Percentiles rank a stretch among this genome's conserved stretches.
phyloP scores from a whole-genome alignment of 176 grass and related monocot species.

The Ampelocalamus luodianensis region DNA sequence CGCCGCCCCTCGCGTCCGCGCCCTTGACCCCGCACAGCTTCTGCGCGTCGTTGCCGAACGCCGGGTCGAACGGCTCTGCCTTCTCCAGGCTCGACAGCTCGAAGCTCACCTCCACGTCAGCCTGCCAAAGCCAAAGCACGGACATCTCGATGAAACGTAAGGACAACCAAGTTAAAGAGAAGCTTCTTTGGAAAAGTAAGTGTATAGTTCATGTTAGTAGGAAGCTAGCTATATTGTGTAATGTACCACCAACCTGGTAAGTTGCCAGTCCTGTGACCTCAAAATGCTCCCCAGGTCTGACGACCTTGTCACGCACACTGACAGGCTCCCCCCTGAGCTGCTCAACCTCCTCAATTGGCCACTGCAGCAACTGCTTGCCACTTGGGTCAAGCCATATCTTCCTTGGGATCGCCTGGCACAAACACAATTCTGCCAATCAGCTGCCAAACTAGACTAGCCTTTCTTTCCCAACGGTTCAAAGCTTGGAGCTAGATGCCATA shows the following conservation, averaged over 20 bases:
- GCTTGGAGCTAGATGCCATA: neutral
- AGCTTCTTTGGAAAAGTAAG: neutral
- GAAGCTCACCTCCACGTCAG: slow-evolving; percentile 75
- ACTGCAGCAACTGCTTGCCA: slow-evolving; percentile 55
- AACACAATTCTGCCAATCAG: neutral
- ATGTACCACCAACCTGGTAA: slow-evolving; percentile 39
- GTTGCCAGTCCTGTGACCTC: slow-evolving; percentile 51
- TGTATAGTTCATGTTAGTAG: neutral
- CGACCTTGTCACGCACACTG: slow-evolving; percentile 7
- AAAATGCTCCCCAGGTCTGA: slow-evolving; percentile 35
- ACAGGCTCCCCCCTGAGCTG: slow-evolving; percentile 47
- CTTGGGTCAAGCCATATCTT: slow-evolving; percentile 50
- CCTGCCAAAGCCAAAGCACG: slow-evolving; percentile 23
- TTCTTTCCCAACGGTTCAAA: neutral
- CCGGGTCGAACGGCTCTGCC: slow-evolving; percentile 62
- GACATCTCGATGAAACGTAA: neutral
- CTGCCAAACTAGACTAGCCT: neutral
- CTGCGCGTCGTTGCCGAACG: slow-evolving; percentile 52
- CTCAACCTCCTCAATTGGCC: slow-evolving; percentile 64
- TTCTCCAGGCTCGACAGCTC: slow-evolving; percentile 52
- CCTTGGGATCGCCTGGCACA: slow-evolving; percentile 39
- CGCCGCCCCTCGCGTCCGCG: slow-evolving; percentile 58
- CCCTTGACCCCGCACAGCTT: slow-evolving; percentile 57
- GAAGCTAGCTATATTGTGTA: neutral
- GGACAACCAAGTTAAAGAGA: neutral